Percentiles rank a stretch among this genome's conserved stretches.
Conservation (phyloP, 2,329 filamentous ascomycete species). For the Endocalyx cinctus region DNA sequence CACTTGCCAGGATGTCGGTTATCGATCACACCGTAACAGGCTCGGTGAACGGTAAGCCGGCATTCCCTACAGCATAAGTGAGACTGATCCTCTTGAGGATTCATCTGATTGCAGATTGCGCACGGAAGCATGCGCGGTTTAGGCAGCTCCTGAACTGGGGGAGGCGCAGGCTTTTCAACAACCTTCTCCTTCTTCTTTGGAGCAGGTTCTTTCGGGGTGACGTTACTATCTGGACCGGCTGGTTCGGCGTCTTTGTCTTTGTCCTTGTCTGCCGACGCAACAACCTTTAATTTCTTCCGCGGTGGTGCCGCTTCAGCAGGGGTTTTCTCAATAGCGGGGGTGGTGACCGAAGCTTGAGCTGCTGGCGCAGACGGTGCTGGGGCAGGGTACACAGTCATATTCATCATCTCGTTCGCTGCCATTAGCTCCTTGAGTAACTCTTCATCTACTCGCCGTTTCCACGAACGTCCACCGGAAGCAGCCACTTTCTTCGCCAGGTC, state of each 20-base stretch:
- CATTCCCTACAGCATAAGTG: conserved; percentile 81
- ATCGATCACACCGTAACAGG: conserved; percentile 82
- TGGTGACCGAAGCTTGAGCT: not conserved
- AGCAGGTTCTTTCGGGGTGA: conserved; percentile 34
- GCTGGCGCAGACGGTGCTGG: conserved; percentile 12
- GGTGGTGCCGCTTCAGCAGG: conserved; percentile 46
- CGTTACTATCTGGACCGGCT: conserved; percentile 39
- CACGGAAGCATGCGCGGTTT: conserved; percentile 77
- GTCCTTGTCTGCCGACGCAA: conserved; percentile 45
- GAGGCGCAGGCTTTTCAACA: conserved; percentile 55
- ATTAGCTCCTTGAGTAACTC: conserved; percentile 74
- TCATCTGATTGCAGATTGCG: conserved; percentile 73
- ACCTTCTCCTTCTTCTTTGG: conserved; percentile 59
- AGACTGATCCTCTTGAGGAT: conserved; percentile 61
- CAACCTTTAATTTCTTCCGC: conserved; percentile 60
- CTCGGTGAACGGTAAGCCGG: conserved; percentile 82
- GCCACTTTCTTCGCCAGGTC: conserved; percentile 85
- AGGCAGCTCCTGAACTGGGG: conserved; percentile 69
- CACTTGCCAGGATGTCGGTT: conserved; percentile 72
- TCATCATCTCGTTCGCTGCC: conserved; percentile 58
- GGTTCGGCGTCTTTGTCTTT: conserved; percentile 48
- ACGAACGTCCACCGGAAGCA: conserved; percentile 72
- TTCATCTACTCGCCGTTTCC: conserved; percentile 87
- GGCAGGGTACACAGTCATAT: conserved; percentile 35
- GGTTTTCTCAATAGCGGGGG: conserved; percentile 8